Evolutionary conservation across 2,329 filamentous ascomycete genomes (phyloP), one percentile per base, ranked within the genome.

Genomic region (Tolypocladium sp.): DNA sequence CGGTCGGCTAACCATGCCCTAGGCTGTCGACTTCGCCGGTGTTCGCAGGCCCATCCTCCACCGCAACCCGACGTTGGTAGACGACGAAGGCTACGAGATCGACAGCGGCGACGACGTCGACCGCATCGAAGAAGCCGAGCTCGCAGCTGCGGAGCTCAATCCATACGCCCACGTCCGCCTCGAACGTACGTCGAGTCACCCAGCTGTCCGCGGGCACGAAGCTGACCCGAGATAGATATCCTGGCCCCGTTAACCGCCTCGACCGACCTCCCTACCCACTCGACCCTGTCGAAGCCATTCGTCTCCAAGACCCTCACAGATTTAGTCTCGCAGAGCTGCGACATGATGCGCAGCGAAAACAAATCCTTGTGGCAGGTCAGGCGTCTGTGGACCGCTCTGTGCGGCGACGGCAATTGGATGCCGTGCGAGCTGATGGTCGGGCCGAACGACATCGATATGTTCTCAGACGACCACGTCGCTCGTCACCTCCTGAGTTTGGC

Each of bases 1-100:
- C 59, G 33, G 37, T 57, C 58, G 59, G 55, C 59, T 59, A 44
- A 60, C 71, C 73, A 73, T 66, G 59, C 41, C 12, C 49, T 69
- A 92, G 88, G 78, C 80, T 64, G 82, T 92, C 66, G 86, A 90
- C 59, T 89, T 91, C 70, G 88, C 84, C 40, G 90, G 90, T 60
- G 87, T 88, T 68, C 79, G 82, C 60, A 82, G 91, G 69, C 80
- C 85, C 58, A 90, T 92, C 64, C 85, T 95, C 63, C 84, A 85
- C 71, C 84, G 83, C 64, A 93, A 92, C 65, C 88, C 88, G 6
- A 82, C 84, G 13, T 78, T 90, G 54, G 77, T 90, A 64, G 90
- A 93, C 73, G 85, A 90, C 53, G 89, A 93, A 65, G 90, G 90
- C 63, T 91, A 89, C 69, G 85, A 90, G 63, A 77, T 91, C 58